phyloP scores from a whole-genome alignment of 805 yeast species.

The Candida nanaspora region DNA sequence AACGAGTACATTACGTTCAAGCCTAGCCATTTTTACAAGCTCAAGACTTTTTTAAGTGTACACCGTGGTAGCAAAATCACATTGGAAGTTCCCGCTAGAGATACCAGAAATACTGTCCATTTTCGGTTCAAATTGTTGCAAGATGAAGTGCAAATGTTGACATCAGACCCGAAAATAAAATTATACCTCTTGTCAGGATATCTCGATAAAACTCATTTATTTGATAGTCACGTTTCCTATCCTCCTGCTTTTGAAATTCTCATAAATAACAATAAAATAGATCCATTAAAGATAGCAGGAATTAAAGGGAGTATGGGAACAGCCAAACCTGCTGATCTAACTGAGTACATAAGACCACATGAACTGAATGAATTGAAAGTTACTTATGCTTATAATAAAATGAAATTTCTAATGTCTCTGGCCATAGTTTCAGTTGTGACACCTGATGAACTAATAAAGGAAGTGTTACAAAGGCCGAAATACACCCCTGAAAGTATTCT shows the following conservation, averaged over 20 bases:
- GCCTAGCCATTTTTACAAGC: too few relatives aligned
- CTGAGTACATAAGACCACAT: constrained; percentile 32
- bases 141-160: background rate
- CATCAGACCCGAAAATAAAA: background rate
- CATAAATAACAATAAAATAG: constrained; percentile 44
- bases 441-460: constrained; percentile 33
- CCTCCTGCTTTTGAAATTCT: constrained; percentile 68
- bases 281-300: constrained; percentile 55
- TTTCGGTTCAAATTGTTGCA: background rate
- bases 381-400: constrained; percentile 50
- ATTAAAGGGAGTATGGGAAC: constrained; percentile 73
- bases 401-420: constrained; percentile 43
- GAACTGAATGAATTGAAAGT: constrained; percentile 38
- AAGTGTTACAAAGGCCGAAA: constrained; percentile 40
- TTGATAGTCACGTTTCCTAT: constrained; percentile 38
- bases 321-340: constrained; percentile 74
- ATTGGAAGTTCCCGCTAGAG: too few relatives aligned
- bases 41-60: too few relatives aligned
- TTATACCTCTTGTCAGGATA: background rate
- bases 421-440: constrained; percentile 49
- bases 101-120: too few relatives aligned
- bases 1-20: too few relatives aligned
- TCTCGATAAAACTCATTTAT: background rate
- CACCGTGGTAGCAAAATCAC: too few relatives aligned
- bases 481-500: constrained; percentile 33